A percentile compares a stretch with the other conserved stretches of the same genome.
Conservation (phyloP, 805 yeast genomes). For the Teunomyces kruisii region DNA sequence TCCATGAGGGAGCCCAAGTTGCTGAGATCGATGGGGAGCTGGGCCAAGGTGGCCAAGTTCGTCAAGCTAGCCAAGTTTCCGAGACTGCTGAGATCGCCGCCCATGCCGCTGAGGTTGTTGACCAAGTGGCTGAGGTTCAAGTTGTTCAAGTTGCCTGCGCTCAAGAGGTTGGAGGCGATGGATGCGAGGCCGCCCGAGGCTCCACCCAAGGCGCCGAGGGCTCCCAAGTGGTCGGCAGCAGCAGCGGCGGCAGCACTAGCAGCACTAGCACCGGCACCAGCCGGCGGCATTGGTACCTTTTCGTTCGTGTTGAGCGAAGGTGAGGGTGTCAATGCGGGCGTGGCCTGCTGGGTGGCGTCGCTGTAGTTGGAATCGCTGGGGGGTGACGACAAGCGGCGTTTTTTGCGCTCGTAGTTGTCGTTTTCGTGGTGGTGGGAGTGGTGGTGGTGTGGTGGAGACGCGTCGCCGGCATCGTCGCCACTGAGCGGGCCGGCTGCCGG, state of each 20-base stretch:
- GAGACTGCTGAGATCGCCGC: conserved; percentile 33
- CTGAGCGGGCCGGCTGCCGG: no score
- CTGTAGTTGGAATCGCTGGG: not conserved
- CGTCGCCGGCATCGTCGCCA: conserved; percentile 8
- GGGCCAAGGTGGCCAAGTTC: conserved; percentile 43
- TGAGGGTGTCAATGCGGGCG: conserved; percentile 24
- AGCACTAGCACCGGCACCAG: no score
- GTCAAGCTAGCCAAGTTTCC: conserved; percentile 40
- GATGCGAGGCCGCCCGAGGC: not conserved
- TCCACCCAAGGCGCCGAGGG: conserved; percentile 3
- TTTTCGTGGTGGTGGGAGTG: not conserved
- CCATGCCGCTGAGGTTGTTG: conserved; percentile 36
- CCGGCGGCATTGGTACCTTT: not conserved
- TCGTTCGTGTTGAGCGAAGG: conserved; percentile 10
- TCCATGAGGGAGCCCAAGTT: conserved; percentile 33
- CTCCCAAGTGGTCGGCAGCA: conserved; percentile 7
- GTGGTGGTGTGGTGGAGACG: not conserved
- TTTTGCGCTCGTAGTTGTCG: conserved; percentile 4
- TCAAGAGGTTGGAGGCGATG: conserved; percentile 13
- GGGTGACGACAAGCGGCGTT: not conserved
- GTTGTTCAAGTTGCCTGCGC: conserved; percentile 41
- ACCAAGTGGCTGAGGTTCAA: conserved; percentile 43
- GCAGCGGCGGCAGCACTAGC: no score
- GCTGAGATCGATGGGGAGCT: conserved; percentile 40
- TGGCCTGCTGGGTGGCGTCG: conserved; percentile 19